Base-by-base conservation (phyloP, 164 flowering plant species). In the Akebia trifoliata region DNA sequence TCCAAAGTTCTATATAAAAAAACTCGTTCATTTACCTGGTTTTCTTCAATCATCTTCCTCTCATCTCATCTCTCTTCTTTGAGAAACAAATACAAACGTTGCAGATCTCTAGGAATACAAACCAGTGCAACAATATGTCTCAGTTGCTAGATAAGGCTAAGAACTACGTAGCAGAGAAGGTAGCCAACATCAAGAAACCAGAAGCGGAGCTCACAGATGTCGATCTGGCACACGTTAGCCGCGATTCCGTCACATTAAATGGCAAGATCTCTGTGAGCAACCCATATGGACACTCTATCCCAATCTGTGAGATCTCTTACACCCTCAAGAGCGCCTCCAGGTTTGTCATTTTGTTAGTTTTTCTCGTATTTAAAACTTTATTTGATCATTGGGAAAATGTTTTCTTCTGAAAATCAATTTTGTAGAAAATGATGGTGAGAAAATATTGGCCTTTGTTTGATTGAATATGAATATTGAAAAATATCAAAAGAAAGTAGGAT, bases 301-400 rank as follows among this genome's bases (percentile, higher is more conserved):
- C 95, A 61, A 78, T 86, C 21, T 77, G 92, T 65, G 81, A 86
- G 69, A 66, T 86, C 76, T 63, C 84, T 9, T 89, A 81, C 73
- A 21, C 55, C 24, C 76, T 86, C 79, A 83, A 86, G 53, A 84
- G 86, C 56, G 75, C 47, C 22, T 72, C 56, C 74, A 76, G 90
- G 92, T 86, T 6, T 54, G 15, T 35, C 57, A 53, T 34, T 21
- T 34, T 45, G 28, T 0, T 45, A 45, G 12, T 20, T 24, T n/a
- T n/a, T n/a, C n/a, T n/a, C n/a, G n/a, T n/a, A n/a, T n/a, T n/a
- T n/a, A n/a, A n/a, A n/a, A n/a, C n/a, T n/a, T n/a, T n/a, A n/a
- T n/a, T n/a, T n/a, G n/a, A n/a, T n/a, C n/a, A n/a, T n/a, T n/a
- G n/a, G n/a, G n/a, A n/a, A n/a, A n/a, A n/a, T n/a, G n/a, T n/a